These are phyloP conservation scores for Phalaenopsis hybrid DNA, from an alignment of 116 monocot species.

Conservation along the genomic window DNA sequence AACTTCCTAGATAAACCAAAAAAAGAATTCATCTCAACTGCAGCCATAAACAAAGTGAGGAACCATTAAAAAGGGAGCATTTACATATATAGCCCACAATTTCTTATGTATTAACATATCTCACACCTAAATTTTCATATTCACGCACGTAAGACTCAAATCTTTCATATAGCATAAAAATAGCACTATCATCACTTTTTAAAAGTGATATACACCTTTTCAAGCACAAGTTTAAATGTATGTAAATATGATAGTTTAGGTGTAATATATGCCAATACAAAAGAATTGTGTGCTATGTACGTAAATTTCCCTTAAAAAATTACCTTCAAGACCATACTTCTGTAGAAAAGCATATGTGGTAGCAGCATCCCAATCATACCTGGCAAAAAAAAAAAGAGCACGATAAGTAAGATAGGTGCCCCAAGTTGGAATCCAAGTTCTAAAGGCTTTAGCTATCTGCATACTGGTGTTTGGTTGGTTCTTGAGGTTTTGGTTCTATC, in stretches of 20 bases:
- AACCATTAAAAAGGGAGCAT: background rate
- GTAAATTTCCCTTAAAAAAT: background rate
- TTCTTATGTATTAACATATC: too few relatives aligned
- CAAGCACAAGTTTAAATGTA: too few relatives aligned
- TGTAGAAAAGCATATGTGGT: conserved; percentile 65
- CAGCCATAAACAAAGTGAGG: background rate
- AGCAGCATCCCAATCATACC: conserved; percentile 99
- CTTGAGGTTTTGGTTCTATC: conserved; percentile 96
- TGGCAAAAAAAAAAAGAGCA: conserved; percentile 16
- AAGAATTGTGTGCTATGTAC: too few relatives aligned
- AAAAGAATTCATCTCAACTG: background rate
- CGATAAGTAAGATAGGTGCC: background rate
- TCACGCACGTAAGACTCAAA: too few relatives aligned
- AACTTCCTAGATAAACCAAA: background rate
- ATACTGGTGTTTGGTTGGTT: conserved; percentile 99
- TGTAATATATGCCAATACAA: too few relatives aligned
- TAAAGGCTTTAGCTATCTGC: conserved; percentile 5
- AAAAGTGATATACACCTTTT: too few relatives aligned
- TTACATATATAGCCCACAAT: too few relatives aligned
- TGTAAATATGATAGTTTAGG: too few relatives aligned
- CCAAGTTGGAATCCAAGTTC: background rate
- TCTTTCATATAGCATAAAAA: too few relatives aligned
- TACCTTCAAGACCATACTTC: conserved; percentile 83
- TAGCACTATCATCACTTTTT: too few relatives aligned
- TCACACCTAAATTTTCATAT: too few relatives aligned